Conservation (phyloP, 306 rosid genomes). For the Cucumis cinereus region DNA sequence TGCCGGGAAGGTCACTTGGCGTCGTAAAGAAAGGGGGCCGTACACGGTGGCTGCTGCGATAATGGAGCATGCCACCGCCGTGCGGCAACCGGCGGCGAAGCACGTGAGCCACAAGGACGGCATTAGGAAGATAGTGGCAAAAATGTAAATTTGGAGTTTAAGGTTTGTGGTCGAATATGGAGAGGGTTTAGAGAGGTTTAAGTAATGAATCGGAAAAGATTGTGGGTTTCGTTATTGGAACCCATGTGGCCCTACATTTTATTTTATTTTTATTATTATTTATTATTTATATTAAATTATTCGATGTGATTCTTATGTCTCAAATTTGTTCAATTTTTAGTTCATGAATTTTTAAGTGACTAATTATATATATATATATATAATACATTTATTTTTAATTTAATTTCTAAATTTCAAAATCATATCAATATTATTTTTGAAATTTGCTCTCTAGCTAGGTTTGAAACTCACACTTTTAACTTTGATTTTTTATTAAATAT, state of each 20-base stretch:
- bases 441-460: too few relatives aligned
- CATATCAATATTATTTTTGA: too few relatives aligned
- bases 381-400: too few relatives aligned
- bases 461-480: too few relatives aligned
- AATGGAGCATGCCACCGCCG: conserved; percentile 43
- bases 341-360: too few relatives aligned
- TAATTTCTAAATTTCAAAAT: too few relatives aligned
- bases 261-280: not conserved
- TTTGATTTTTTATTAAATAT: too few relatives aligned
- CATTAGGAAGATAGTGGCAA: not conserved
- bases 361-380: too few relatives aligned
- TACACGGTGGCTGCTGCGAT: conserved; percentile 39
- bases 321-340: too few relatives aligned
- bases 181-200: not conserved
- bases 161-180: not conserved
- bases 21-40: conserved; percentile 26
- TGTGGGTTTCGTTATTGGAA: not conserved
- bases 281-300: not conserved
- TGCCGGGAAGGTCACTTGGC: conserved; percentile 42
- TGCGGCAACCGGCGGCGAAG: conserved; percentile 42
- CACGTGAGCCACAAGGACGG: conserved; percentile 17
- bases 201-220: not conserved
- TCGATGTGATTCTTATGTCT: too few relatives aligned
- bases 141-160: not conserved
- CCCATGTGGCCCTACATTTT: not conserved